Conservation (phyloP, 2,329 filamentous ascomycete species). For the Ceratocystis alfenasii region DNA sequence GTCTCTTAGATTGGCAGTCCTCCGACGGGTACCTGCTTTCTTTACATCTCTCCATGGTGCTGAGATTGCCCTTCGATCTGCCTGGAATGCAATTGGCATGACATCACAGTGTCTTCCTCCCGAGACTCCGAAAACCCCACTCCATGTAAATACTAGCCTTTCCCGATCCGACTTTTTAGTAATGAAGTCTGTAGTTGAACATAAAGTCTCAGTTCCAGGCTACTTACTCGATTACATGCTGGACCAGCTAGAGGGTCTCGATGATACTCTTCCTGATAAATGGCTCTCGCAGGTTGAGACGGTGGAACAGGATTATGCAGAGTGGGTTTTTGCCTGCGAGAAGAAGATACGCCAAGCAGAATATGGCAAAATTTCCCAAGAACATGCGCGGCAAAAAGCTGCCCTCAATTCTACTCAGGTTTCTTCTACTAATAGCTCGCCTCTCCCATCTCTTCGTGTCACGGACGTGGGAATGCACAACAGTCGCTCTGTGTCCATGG, state of each 20-base stretch:
- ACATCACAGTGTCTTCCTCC: conserved; percentile 18
- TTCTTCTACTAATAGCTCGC: conserved; percentile 6
- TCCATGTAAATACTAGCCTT: conserved; percentile 24
- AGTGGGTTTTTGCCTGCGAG: conserved; percentile 72
- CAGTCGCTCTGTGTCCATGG: conserved; percentile 14
- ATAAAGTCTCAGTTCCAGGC: conserved; percentile 58
- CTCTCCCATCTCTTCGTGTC: conserved; percentile 15
- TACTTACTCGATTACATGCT: conserved; percentile 71
- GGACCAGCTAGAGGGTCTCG: conserved; percentile 69
- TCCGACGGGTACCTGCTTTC: conserved; percentile 60
- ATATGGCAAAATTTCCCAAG: conserved; percentile 16
- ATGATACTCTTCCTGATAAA: conserved; percentile 69
- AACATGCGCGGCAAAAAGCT: conserved; percentile 13
- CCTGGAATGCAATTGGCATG: conserved; percentile 49
- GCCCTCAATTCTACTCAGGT: not conserved
- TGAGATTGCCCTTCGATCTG: conserved; percentile 51
- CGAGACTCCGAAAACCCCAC: conserved; percentile 11
- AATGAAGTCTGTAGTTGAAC: conserved; percentile 53
- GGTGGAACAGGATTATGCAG: conserved; percentile 63
- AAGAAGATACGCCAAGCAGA: conserved; percentile 59
- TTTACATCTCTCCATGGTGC: conserved; percentile 54
- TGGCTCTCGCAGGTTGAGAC: conserved; percentile 83
- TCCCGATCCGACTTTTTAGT: conserved; percentile 40
- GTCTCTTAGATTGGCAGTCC: conserved; percentile 62
- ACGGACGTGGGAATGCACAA: conserved; percentile 10